Base-by-base conservation (phyloP, 1,284 basidiomycete species). In the Ustilago bromivora region DNA sequence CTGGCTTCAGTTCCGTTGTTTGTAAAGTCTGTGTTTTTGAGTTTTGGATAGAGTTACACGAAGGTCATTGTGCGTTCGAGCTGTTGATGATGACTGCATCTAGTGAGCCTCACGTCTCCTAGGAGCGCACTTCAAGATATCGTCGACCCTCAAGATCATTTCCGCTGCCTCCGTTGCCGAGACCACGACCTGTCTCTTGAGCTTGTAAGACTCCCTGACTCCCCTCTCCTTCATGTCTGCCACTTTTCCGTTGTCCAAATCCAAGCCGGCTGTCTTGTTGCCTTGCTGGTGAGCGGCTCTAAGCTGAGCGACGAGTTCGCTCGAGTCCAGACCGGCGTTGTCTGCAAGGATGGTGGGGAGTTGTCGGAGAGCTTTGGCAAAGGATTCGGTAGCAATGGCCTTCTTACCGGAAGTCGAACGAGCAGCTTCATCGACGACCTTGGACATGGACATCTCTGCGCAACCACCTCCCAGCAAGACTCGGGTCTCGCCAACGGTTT, bases 401-500 rank as follows among this genome's bases (percentile, higher is more conserved):
- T 96, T 95, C 89, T 99, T 99, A 4, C 97, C 97, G 82, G 92
- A 91, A 36, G 96, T 91, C 69, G 90, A 90, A 73, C 93, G 90
- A 9, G 94, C 94, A 46, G 90, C 93, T 85, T 95, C 94, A 61
- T 99, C 97, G 9, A 97, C 94, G 1, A 93, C 92, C 83, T 93
- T 95, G 83, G 91, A 92, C 97, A 99, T 99, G 77, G 94, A 88
- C 94, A 97, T 99, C 88, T 99, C 97, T 1, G 95, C 92, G 86
- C 96, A 99, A 35, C 97, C 97, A 61, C 97, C 97, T 4, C 97
- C 97, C 38, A 98, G 92, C 4, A 94, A 93, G 7, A 95, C 91
- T 32, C 97, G 90, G 1, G 96, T 97, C 89, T 99, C 97, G 88
- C 95, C 96, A 76, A 98, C 95, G 0, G 96, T 99, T 86, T 99